Evolutionary conservation across 495 filamentous ascomycete species (phyloP).

Genomic region (Aspergillus heteromorphus): DNA sequence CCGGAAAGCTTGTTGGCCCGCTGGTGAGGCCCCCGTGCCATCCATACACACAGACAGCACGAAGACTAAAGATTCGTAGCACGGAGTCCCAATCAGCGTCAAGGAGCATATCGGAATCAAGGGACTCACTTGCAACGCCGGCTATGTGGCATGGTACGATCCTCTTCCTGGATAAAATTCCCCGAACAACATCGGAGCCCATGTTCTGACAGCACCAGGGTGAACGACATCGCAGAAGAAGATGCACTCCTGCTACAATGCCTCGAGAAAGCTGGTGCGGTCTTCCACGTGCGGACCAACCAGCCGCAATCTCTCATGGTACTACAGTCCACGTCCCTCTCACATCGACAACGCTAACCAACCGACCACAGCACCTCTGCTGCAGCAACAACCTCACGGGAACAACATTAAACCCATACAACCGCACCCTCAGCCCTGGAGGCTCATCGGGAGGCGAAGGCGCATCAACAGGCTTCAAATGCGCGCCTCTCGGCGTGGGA

Average conservation of each 20-base stretch:
- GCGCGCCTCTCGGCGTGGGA: conserved; percentile 60
- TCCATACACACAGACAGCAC: too few species aligned
- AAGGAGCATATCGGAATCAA: conserved; percentile 64
- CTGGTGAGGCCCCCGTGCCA: conserved; percentile 21
- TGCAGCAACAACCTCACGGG: conserved; percentile 61
- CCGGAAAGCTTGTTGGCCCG: conserved; percentile 34
- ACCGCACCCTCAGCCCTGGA: conserved; percentile 50
- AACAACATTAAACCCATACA: conserved; percentile 57
- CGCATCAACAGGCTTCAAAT: conserved; percentile 56
- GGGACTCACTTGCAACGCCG: conserved; percentile 34
- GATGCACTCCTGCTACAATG: conserved; percentile 32
- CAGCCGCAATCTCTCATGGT: conserved; percentile 49
- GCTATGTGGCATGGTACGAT: conserved; percentile 35
- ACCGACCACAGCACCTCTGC: conserved; percentile 30
- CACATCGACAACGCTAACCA: conserved; percentile 4
- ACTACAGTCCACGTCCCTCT: background rate
- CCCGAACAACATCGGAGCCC: background rate
- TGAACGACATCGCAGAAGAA: conserved; percentile 28
- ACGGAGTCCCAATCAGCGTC: conserved; percentile 61
- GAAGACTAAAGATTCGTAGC: conserved; percentile 29
- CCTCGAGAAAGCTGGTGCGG: conserved; percentile 40
- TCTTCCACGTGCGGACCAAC: conserved; percentile 63
- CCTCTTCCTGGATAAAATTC: background rate
- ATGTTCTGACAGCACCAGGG: conserved; percentile 17
- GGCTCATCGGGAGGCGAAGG: conserved; percentile 67